A percentile compares a stretch with the other conserved stretches of the same genome.
phyloP scores from a whole-genome alignment of 139 green algal species.

The Volvox reticuliferus region DNA sequence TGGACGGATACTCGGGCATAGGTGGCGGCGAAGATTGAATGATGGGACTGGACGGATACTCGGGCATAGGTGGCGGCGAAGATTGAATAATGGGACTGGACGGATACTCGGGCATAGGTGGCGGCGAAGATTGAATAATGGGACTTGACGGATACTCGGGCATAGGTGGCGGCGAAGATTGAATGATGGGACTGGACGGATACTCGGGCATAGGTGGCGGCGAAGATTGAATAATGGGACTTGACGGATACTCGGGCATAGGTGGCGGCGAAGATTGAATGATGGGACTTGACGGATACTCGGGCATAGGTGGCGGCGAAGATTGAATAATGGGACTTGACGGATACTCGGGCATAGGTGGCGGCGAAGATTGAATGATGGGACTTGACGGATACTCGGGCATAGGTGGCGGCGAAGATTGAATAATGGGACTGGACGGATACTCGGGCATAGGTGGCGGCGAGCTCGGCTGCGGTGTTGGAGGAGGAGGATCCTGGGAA shows the following conservation, averaged over 20 bases:
- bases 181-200: neutral
- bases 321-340: neutral
- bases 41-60: neutral
- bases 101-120: neutral
- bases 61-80: neutral
- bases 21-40: neutral
- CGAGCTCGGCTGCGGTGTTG: neutral
- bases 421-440: neutral
- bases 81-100: neutral
- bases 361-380: neutral
- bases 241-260: neutral
- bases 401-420: neutral
- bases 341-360: neutral
- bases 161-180: neutral
- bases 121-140: neutral
- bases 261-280: neutral
- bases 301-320: neutral
- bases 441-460: neutral
- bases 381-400: neutral
- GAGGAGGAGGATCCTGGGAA: neutral
- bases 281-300: neutral
- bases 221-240: neutral
- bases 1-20: neutral
- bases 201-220: neutral
- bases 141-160: neutral